Evolutionary conservation across 345 rosid genomes (phyloP).

Genomic region (Streptanthus diversifolius): DNA sequence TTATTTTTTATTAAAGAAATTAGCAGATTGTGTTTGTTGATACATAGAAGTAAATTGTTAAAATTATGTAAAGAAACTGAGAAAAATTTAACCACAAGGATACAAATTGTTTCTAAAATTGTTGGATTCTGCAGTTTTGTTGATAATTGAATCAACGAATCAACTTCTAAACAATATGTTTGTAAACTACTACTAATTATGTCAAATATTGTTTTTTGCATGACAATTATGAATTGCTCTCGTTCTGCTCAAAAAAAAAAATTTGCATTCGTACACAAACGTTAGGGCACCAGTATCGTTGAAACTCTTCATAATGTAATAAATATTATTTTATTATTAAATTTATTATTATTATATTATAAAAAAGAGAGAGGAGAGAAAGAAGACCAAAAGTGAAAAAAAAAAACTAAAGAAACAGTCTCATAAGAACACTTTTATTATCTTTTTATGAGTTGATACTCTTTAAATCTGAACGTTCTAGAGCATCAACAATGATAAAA

Average conservation of each 20-base stretch:
- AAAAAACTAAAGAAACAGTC: too few species aligned
- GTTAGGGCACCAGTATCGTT: too few species aligned
- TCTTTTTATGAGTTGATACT: too few species aligned
- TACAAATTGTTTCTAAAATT: neutral
- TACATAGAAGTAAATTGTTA: slow-evolving; percentile 18
- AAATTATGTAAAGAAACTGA: slow-evolving; percentile 16
- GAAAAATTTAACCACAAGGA: neutral
- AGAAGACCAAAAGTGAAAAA: too few species aligned
- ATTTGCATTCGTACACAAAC: neutral
- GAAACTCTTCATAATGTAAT: too few species aligned
- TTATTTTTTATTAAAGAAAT: neutral
- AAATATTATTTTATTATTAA: too few species aligned
- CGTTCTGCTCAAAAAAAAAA: neutral
- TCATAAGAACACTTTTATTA: too few species aligned
- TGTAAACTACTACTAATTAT: neutral
- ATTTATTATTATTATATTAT: too few species aligned
- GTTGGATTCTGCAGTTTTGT: neutral
- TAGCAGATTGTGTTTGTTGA: slow-evolving; percentile 14
- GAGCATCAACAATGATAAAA: too few species aligned
- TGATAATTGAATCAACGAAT: neutral
- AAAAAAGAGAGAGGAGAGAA: too few species aligned
- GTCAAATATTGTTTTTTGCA: neutral
- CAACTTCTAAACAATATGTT: neutral
- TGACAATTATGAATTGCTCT: neutral
- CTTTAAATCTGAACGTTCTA: too few species aligned